These are phyloP conservation scores for Gigaspora rosea DNA, from an alignment of 192 early-diverging fungal genomes.

Conservation along the genomic window DNA sequence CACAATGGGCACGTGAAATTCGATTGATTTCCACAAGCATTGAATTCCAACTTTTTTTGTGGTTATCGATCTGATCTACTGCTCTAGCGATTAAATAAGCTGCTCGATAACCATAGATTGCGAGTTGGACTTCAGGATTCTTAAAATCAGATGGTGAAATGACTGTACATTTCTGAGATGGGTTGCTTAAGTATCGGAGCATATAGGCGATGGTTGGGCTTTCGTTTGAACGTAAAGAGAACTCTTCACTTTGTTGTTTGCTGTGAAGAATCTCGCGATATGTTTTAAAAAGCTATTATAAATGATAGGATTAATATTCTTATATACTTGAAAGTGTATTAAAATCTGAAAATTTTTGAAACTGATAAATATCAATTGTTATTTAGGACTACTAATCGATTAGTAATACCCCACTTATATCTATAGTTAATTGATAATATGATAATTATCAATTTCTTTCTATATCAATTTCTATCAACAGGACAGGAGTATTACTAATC, in stretches of 20 bases:
- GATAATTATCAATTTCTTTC: too few relatives aligned
- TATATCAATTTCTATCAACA: too few relatives aligned
- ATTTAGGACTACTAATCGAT: too few relatives aligned
- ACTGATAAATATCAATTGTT: too few relatives aligned
- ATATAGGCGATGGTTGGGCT: not conserved
- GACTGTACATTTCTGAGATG: constrained; percentile 55
- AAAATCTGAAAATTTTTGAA: not conserved
- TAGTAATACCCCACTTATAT: too few relatives aligned
- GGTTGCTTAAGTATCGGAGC: constrained; percentile 52
- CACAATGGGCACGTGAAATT: constrained; percentile 76
- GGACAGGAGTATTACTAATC: too few relatives aligned
- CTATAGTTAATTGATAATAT: too few relatives aligned
- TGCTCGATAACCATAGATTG: constrained; percentile 73
- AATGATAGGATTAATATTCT: not conserved
- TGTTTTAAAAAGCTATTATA: constrained; percentile 2
- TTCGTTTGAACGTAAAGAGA: not conserved
- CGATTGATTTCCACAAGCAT: constrained; percentile 75
- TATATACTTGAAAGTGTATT: not conserved
- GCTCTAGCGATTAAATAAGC: constrained; percentile 63
- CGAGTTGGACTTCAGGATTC: constrained; percentile 55
- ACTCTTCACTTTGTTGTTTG: not conserved
- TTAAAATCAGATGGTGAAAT: constrained; percentile 33
- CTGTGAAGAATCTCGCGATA: not conserved
- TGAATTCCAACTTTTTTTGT: constrained; percentile 71
- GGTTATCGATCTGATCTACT: constrained; percentile 61